A percentile compares a stretch with the other conserved stretches of the same genome.
phyloP scores from a whole-genome alignment of 1,284 basidiomycete genomes.

The Puccinia sorghi region DNA sequence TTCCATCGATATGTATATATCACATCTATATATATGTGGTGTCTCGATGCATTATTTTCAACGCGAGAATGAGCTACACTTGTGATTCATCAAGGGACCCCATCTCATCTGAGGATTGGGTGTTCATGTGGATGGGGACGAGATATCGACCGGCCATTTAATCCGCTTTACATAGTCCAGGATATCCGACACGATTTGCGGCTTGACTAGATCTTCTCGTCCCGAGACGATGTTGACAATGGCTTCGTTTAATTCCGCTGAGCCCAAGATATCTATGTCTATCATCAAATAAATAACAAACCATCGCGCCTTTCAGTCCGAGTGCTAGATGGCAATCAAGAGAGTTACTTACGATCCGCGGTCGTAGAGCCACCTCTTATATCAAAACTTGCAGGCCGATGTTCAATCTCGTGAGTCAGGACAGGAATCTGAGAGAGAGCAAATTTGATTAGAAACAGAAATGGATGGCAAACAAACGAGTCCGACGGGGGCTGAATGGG shows the following conservation, averaged over 20 bases:
- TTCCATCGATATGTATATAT: too few relatives aligned
- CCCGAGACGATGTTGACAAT: conserved; percentile 84
- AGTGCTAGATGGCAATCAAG: not conserved
- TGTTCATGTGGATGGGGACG: not conserved
- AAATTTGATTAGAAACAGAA: conserved; percentile 4
- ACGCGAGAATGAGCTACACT: too few relatives aligned
- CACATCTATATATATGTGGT: too few relatives aligned
- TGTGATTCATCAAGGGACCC: not conserved
- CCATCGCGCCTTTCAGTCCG: not conserved
- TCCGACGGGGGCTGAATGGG: not conserved
- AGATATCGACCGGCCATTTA: conserved; percentile 68
- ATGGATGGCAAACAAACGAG: not conserved
- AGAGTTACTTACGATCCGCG: conserved; percentile 57
- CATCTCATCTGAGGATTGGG: not conserved
- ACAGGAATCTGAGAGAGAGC: conserved; percentile 62
- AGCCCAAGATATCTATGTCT: conserved; percentile 92
- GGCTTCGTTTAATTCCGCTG: conserved; percentile 82
- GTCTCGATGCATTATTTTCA: too few relatives aligned
- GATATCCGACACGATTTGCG: conserved; percentile 77
- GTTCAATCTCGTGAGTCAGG: conserved; percentile 84
- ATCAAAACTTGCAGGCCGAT: conserved; percentile 75
- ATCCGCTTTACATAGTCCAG: conserved; percentile 73
- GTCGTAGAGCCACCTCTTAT: conserved; percentile 84
- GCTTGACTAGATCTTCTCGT: conserved; percentile 62
- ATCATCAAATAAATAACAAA: conserved; percentile 61